These are phyloP conservation scores for Pontederia paniculata DNA, from an alignment of 176 grass and related monocot species.

Conservation along the genomic window DNA sequence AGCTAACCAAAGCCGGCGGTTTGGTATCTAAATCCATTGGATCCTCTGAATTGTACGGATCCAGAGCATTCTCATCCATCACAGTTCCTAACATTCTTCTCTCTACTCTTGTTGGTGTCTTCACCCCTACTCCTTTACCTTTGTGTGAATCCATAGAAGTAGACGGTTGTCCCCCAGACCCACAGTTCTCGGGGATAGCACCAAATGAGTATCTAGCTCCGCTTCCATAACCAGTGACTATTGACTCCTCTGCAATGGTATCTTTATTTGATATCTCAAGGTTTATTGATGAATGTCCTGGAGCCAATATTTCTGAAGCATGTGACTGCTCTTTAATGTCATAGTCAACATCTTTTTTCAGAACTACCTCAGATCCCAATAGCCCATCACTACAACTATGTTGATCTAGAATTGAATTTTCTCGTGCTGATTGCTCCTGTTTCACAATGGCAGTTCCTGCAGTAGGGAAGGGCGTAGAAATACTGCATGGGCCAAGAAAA, in stretches of 20 bases:
- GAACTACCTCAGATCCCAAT: conserved; percentile 14
- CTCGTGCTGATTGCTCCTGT: conserved; percentile 22
- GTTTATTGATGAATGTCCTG: neutral
- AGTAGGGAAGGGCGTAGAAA: conserved; percentile 18
- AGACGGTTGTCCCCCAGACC: neutral
- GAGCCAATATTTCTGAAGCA: neutral
- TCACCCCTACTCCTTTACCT: conserved; percentile 28
- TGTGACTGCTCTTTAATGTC: neutral
- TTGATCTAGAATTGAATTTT: conserved; percentile 18
- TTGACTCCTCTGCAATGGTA: neutral
- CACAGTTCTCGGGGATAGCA: neutral
- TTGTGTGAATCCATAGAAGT: conserved; percentile 9
- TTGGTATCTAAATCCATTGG: conserved; percentile 32
- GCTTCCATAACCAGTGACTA: neutral
- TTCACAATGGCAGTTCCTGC: conserved; percentile 12
- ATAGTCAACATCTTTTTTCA: neutral
- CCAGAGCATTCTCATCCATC: conserved; percentile 15
- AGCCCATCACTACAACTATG: conserved; percentile 20
- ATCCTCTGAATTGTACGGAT: conserved; percentile 25
- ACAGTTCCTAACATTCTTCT: conserved; percentile 15
- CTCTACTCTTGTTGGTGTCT: conserved; percentile 6
- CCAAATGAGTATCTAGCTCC: neutral
- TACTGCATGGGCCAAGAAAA: conserved; percentile 16
- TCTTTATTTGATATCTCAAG: neutral
- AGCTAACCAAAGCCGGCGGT: conserved; percentile 34